These are phyloP conservation scores for Peniophora sp. DNA, from an alignment of 1,284 basidiomycete species.

Conservation along the genomic window DNA sequence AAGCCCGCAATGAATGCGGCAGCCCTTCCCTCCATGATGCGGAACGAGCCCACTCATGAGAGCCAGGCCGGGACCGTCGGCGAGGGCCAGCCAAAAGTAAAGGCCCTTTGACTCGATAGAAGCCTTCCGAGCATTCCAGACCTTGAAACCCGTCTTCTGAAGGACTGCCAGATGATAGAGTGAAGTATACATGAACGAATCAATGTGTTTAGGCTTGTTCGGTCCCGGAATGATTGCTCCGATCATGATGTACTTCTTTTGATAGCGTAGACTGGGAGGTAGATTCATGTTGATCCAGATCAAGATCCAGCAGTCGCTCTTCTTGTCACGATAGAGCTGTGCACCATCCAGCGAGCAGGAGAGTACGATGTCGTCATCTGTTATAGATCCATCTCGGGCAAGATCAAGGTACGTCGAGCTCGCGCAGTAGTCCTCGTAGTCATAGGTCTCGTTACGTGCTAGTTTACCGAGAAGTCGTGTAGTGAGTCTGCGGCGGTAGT, in stretches of 20 bases:
- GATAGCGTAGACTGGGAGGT: slow-evolving; percentile 15
- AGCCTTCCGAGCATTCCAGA: slow-evolving; percentile 14
- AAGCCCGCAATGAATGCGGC: too few relatives aligned
- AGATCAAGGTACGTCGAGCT: too few relatives aligned
- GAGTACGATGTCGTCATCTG: slow-evolving; percentile 14
- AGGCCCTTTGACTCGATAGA: neutral
- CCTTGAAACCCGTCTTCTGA: slow-evolving; percentile 10
- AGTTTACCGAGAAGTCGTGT: too few relatives aligned
- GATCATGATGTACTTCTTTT: slow-evolving; percentile 15
- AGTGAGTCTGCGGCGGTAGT: too few relatives aligned
- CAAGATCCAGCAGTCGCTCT: slow-evolving; percentile 20
- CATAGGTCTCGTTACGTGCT: too few relatives aligned
- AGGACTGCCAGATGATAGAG: slow-evolving; percentile 16
- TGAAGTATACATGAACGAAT: slow-evolving; percentile 17
- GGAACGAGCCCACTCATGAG: neutral
- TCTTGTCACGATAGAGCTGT: slow-evolving; percentile 20
- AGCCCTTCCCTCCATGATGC: neutral
- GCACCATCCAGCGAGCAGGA: slow-evolving; percentile 22
- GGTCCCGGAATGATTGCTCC: slow-evolving; percentile 19
- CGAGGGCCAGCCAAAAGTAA: neutral
- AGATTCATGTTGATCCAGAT: slow-evolving; percentile 19
- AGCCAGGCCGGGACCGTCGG: neutral
- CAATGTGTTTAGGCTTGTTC: slow-evolving; percentile 17
- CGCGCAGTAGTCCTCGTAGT: too few relatives aligned
- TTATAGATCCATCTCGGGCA: too few relatives aligned